Percentiles rank a stretch among this genome's conserved stretches.
Conservation (phyloP, 768 basidiomycete species). For the Terana coerulea region DNA sequence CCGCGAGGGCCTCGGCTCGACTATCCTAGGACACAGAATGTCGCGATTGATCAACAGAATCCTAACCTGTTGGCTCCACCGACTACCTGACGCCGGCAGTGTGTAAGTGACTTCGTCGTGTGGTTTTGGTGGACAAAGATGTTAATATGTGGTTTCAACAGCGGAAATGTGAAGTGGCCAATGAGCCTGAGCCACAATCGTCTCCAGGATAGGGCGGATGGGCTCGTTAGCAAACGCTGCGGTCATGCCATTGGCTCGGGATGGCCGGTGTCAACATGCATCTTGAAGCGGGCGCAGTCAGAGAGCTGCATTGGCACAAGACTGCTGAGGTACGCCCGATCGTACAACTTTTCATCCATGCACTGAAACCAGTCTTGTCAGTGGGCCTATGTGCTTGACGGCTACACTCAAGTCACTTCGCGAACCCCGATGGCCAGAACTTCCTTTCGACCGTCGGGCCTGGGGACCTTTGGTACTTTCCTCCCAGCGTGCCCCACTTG, state of each 20-base stretch:
- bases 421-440: conserved; percentile 46
- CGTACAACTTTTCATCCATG: conserved; percentile 19
- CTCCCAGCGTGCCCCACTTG: conserved; percentile 51
- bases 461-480: conserved; percentile 57
- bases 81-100: conserved; percentile 28
- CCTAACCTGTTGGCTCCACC: conserved; percentile 31
- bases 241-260: conserved; percentile 31
- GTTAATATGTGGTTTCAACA: conserved; percentile 1
- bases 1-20: conserved; percentile 22
- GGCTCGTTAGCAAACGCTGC: conserved; percentile 35
- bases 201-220: conserved; percentile 33
- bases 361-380: not conserved
- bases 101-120: conserved; percentile 19
- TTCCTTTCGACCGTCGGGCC: conserved; percentile 45
- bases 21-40: conserved; percentile 28
- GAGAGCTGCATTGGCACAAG: conserved; percentile 36
- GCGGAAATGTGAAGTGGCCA: conserved; percentile 30
- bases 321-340: conserved; percentile 26
- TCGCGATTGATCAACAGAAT: conserved; percentile 29
- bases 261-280: conserved; percentile 35
- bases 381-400: conserved; percentile 33
- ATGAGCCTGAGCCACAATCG: conserved; percentile 32
- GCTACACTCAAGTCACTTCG: conserved; percentile 22
- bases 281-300: conserved; percentile 31
- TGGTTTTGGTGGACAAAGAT: not conserved